Conservation (phyloP, 352 stramenopile species). For the Globisporangium radiosum region DNA sequence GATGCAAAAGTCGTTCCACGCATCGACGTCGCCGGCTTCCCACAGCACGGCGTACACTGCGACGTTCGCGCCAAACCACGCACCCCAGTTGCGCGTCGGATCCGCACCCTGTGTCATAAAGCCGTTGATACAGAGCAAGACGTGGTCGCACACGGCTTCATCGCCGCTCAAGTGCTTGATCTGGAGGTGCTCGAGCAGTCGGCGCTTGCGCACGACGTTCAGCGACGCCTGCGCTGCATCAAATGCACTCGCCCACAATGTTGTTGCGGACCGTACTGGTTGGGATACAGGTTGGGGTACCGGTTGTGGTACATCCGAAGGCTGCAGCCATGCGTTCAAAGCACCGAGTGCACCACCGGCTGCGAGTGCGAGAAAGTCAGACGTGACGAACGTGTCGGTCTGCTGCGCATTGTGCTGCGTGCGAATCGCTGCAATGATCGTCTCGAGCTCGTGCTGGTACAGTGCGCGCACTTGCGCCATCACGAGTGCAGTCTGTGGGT, state of each 20-base stretch:
- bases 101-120: conserved; percentile 83
- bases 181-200: conserved; percentile 56
- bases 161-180: conserved; percentile 66
- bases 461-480: conserved; percentile 26
- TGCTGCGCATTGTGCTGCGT: conserved; percentile 48
- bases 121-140: conserved; percentile 78
- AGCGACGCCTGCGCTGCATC: conserved; percentile 70
- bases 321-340: conserved; percentile 61
- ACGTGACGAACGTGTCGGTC: conserved; percentile 31
- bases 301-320: conserved; percentile 8
- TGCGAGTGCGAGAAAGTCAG: conserved; percentile 57
- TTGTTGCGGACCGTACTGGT: conserved; percentile 10
- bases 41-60: conserved; percentile 70
- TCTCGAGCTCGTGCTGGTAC: conserved; percentile 36
- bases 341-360: conserved; percentile 56
- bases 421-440: conserved; percentile 38
- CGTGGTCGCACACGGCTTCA: conserved; percentile 38
- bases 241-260: conserved; percentile 63
- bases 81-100: conserved; percentile 53
- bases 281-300: background rate
- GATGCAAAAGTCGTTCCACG: conserved; percentile 77
- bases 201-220: conserved; percentile 59
- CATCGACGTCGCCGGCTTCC: conserved; percentile 64
- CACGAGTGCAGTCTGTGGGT: conserved; percentile 10
- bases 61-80: conserved; percentile 31